Conservation (phyloP, 495 filamentous ascomycete genomes). For the Gamarada debralockiae region DNA sequence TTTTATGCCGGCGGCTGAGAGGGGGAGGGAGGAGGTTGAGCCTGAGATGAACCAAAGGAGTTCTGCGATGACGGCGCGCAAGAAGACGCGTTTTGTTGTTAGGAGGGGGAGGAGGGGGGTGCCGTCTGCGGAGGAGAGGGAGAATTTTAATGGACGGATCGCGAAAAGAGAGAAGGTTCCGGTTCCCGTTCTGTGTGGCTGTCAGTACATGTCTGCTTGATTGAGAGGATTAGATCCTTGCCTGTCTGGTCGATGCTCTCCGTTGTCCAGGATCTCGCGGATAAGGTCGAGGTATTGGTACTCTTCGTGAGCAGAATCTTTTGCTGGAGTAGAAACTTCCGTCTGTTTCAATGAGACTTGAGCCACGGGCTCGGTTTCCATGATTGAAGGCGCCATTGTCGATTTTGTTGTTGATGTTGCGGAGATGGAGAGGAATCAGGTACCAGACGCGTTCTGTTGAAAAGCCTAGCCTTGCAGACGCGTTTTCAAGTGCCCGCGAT, state of each 20-base stretch:
- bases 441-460: no score
- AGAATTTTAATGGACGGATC: conserved; percentile 80
- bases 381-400: conserved; percentile 18
- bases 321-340: neutral
- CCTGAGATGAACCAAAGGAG: conserved; percentile 95
- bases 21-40: conserved; percentile 68
- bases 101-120: conserved; percentile 78
- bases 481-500: no score
- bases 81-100: conserved; percentile 95
- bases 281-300: conserved; percentile 76
- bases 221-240: no score
- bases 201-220: conserved; percentile 4
- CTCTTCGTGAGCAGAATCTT: no score
- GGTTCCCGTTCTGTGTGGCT: conserved; percentile 72
- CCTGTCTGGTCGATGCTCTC: conserved; percentile 80
- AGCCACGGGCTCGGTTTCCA: conserved; percentile 6
- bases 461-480: no score
- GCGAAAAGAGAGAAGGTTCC: conserved; percentile 88
- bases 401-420: neutral
- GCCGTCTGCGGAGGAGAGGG: conserved; percentile 50
- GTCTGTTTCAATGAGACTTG: conserved; percentile 4
- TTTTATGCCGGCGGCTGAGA: conserved; percentile 76
- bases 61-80: conserved; percentile 84
- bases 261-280: conserved; percentile 65
- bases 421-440: no score